Base-by-base conservation (phyloP, 805 yeast genomes). In the Nakazawaea sp. region DNA sequence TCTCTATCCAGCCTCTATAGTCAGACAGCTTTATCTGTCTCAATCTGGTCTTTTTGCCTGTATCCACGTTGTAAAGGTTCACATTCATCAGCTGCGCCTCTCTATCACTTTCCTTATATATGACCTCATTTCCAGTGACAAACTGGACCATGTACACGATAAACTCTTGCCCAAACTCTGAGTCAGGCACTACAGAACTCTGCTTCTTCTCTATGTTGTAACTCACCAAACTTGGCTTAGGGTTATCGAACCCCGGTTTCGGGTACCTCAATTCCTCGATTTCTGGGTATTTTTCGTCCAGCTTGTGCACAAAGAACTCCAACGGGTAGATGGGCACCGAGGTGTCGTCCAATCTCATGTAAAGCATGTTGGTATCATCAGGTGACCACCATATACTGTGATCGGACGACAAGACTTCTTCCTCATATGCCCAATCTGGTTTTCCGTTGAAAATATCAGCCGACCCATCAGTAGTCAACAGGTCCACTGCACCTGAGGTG, bases 361-460 rank as follows among this genome's bases (percentile, higher is more conserved):
- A 84, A 0, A 79, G 61, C 32, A 82, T 43, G 37, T 61, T 61
- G 2, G 72, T 53, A 45, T 79, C 83, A 44, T 76, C 75, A 1
- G 81, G 79, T 12, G 79, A 61, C 88, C 90, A 83, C 83, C 87
- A 82, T 10, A 82, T 59, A 0, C 82, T 75, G 25, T 53, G 57
- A 43, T 81, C 89, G 12, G 59, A 48, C 0, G 68, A 68, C 10
- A 78, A 56, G 1, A 84, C 84, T 49, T 84, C 95, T 50, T 84
- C 94, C 53, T 84, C 94, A 53, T 83, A 83, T 2, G 83, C 79
- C 92, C 94, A 84, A 50, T 83, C 92, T 0, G 89, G 78, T 44
- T 68, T 78, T 5, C 86, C 95, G 46, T 83, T 78, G 43, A 70
- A 66, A 4, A 81, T 59, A 13, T 66, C 57, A 0, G 44, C 50